Base-by-base conservation (phyloP, 495 filamentous ascomycete genomes). In the Aspergillus biplanus region DNA sequence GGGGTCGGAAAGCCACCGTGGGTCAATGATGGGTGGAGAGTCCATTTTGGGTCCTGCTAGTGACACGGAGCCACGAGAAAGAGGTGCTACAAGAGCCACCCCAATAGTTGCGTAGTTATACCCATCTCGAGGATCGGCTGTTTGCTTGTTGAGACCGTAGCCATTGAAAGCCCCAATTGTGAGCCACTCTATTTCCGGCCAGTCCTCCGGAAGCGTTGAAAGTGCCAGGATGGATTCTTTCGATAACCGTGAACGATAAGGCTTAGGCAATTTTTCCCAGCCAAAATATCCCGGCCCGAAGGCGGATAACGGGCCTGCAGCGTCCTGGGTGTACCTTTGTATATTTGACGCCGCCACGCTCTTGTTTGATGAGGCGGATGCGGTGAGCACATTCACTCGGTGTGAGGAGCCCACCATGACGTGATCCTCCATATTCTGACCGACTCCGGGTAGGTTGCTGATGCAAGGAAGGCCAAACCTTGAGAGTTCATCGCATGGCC, bases 111-210 rank as follows among this genome's bases (percentile, higher is more conserved):
- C 83, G 67, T 85, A 84, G 12, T 81, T 77, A 31, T 71, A 59
- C 7, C 74, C 75, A 49, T 82, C 78, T 6, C 54, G 18, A 0
- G 76, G 74, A 15, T 62, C 70, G 0, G 52, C 63, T 18, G 50
- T 39, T 16, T 53, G 33, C 12, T 44, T 44, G 47, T 73, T 67
- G 12, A 65, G 47, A 16, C 65, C 61, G 52, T 69, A 32, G 13
- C 78, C 76, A 6, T 71, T 35, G 39, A 44, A 44, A 11, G 39
- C 39, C 4, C 39, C 39, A 15, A 44, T 12, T 44, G 39, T 44
- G 39, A 44, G 39, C 39, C 79, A 85, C 31, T 86, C 83, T 8
- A 86, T 56, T 56, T 88, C 85, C 0, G 85, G 85, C 83, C 83
- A 87, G 67, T 87, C 85, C 0, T 58, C 59, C 0, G 83, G 80